Evolutionary conservation across 2,329 filamentous ascomycete species (phyloP).

Genomic region (Penicillium corylophilum): DNA sequence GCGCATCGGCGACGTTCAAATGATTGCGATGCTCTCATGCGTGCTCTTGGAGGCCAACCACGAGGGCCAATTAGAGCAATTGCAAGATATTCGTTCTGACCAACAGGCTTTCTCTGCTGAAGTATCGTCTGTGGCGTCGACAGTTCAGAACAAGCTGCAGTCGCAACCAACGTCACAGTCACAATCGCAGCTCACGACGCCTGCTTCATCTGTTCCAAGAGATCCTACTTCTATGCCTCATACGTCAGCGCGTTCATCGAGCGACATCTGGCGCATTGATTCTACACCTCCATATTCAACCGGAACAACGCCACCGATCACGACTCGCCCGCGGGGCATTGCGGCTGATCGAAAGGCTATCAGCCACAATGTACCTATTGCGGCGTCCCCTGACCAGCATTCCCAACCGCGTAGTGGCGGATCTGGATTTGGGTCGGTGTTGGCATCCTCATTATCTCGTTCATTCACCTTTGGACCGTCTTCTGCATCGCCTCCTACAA

Average conservation of each 20-base stretch:
- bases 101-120: constrained; percentile 49
- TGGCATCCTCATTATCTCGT: constrained; percentile 47
- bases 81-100: constrained; percentile 38
- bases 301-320: constrained; percentile 52
- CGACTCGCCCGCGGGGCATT: constrained; percentile 43
- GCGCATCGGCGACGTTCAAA: constrained; percentile 60
- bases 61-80: constrained; percentile 35
- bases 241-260: constrained; percentile 52
- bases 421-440: constrained; percentile 42
- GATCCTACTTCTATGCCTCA: constrained; percentile 37
- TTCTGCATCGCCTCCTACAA: constrained; percentile 43
- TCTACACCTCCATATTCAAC: constrained; percentile 54
- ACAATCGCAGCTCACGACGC: constrained; percentile 32
- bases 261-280: constrained; percentile 51
- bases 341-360: constrained; percentile 43
- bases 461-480: constrained; percentile 47
- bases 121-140: constrained; percentile 45
- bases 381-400: constrained; percentile 44
- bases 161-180: background rate
- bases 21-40: constrained; percentile 65
- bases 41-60: constrained; percentile 54
- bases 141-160: constrained; percentile 41
- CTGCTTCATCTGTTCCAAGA: constrained; percentile 34
- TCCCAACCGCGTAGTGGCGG: constrained; percentile 36
- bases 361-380: constrained; percentile 40